Base-by-base conservation (phyloP, 768 basidiomycete genomes). In the Boletus coccyginus region DNA sequence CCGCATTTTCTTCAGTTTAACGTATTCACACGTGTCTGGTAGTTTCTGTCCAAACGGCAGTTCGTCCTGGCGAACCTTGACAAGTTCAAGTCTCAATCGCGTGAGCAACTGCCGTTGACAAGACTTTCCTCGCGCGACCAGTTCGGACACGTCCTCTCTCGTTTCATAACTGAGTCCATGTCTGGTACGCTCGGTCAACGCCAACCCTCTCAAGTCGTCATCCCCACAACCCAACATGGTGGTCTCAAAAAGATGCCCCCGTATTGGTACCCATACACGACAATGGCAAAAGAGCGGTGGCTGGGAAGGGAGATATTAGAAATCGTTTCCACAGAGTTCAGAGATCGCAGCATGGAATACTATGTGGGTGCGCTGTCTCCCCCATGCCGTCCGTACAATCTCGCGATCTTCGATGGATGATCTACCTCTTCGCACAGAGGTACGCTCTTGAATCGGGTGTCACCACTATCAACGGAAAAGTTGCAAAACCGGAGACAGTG, bases 211-310 rank as follows among this genome's bases (percentile, higher is more conserved):
- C 65, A 69, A 27, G 62, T 56, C 52, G 45, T 58, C 42, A 54
- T 63, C 4, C 64, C 64, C 2, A 36, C 38, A 14, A 10, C 56
- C 36, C 46, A 24, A 21, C 43, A 63, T 50, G 66, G 66, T 39
- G 86, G 85, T 12, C 76, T 97, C 56, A 88, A 89, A 68, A 92
- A 93, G 70, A 81, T 89, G 50, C 75, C 86, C 41, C 90, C 94
- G 0, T 96, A 96, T 69, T 97, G 93, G 92, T 90, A 92, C 69
- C 90, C 93, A 3, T 92, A 94, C 67, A 90, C 86, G 10, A 96
- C 94, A 0, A 94, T 88, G 85, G 92, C 93, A 21, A 98, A 98
- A 70, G 81, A 86, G 50, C 81, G 94, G 31, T 97, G 94, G 94
- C 77, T 92, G 38, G 87, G 89, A 35, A 78, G 94, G 46, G 89